phyloP scores from a whole-genome alignment of 1,284 basidiomycete species.

The Anthracocystis setariae region DNA sequence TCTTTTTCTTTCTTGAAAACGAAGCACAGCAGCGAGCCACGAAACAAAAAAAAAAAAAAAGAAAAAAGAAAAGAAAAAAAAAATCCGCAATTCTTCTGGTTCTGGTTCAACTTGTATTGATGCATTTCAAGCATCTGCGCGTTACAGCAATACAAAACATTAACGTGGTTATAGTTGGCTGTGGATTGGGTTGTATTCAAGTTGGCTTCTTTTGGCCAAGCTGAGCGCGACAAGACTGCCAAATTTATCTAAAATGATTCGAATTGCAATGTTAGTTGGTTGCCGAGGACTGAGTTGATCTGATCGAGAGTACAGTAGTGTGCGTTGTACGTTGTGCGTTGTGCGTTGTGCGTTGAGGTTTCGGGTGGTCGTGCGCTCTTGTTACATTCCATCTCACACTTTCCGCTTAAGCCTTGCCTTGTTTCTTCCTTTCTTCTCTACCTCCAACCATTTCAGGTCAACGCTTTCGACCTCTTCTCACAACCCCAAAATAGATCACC shows the following conservation, averaged over 20 bases:
- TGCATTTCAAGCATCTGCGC: not conserved
- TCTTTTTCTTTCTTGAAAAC: not conserved
- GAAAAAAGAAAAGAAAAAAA: slow-evolving; percentile 1
- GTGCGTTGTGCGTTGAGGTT: too few species aligned
- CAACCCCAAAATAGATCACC: not conserved
- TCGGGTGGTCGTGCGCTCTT: not conserved
- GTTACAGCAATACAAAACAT: not conserved
- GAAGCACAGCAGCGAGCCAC: not conserved
- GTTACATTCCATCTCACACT: not conserved
- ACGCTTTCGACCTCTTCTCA: not conserved
- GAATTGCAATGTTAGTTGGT: slow-evolving; percentile 3
- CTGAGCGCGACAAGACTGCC: not conserved
- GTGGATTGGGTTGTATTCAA: too few species aligned
- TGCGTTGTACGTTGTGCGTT: too few species aligned
- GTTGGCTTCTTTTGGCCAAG: too few species aligned
- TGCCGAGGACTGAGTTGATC: slow-evolving; percentile 7
- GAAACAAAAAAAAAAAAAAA: slow-evolving; percentile 4
- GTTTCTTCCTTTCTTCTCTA: slow-evolving; percentile 1
- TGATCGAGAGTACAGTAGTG: slow-evolving; percentile 20
- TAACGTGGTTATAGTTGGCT: too few species aligned
- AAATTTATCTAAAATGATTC: too few species aligned
- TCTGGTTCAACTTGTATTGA: slow-evolving; percentile 10
- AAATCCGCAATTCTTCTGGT: slow-evolving; percentile 12
- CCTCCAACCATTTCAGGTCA: slow-evolving; percentile 1
- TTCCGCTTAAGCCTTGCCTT: not conserved